phyloP scores from a whole-genome alignment of 108 stramenopile species.

The Parietichytrium sp. region DNA sequence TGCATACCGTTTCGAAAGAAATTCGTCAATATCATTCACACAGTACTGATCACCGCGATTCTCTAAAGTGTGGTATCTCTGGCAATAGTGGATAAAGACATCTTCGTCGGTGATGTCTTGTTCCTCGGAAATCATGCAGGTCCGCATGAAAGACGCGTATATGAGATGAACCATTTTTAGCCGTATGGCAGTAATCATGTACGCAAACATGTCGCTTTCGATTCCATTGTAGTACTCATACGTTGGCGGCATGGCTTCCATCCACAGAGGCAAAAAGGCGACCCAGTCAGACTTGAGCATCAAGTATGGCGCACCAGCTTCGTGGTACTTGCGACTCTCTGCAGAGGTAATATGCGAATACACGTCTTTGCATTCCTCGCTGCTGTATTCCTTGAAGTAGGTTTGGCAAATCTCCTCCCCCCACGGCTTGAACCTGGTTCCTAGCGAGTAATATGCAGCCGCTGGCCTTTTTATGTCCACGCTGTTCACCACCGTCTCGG shows the following conservation, averaged over 20 bases:
- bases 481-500: neutral
- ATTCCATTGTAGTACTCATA: slow-evolving; percentile 16
- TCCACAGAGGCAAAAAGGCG: neutral
- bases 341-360: neutral
- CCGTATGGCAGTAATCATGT: neutral
- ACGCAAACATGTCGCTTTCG: slow-evolving; percentile 9
- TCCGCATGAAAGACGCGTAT: slow-evolving; percentile 5
- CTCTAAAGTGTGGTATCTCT: slow-evolving; percentile 21
- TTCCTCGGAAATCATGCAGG: neutral
- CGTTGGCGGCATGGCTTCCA: neutral
- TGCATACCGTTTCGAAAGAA: neutral
- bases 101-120: neutral
- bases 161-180: neutral
- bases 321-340: neutral
- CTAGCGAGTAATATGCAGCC: slow-evolving; percentile 4
- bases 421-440: neutral
- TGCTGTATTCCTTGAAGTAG: neutral
- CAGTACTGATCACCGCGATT: neutral
- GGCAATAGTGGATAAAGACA: slow-evolving; percentile 33
- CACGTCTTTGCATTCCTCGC: neutral
- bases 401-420: neutral
- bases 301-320: neutral
- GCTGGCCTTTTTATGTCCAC: neutral
- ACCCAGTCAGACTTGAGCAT: neutral
- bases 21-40: neutral